These are phyloP conservation scores for Fusarium nodosum DNA, from an alignment of 2,329 filamentous ascomycete species.

Conservation along the genomic window DNA sequence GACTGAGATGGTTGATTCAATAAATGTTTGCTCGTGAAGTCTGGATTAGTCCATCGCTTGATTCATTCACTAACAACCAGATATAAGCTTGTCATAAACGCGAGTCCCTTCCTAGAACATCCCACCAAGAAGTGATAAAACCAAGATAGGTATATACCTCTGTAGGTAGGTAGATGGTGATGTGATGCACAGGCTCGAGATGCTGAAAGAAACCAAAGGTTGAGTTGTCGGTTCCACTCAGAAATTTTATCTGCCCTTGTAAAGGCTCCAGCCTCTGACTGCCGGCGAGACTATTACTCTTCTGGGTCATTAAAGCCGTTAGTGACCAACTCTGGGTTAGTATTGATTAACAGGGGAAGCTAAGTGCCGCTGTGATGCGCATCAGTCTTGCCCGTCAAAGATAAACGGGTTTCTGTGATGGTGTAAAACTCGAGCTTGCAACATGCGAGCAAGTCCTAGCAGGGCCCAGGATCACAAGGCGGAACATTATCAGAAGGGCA, in stretches of 20 bases:
- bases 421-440: neutral
- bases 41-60: neutral
- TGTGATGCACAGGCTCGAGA: neutral
- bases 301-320: neutral
- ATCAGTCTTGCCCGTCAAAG: constrained; percentile 8
- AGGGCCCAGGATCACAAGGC: neutral
- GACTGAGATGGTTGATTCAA: neutral
- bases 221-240: constrained; percentile 9
- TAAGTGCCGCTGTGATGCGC: constrained; percentile 6
- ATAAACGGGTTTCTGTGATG: constrained; percentile 16
- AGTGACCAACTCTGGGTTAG: constrained; percentile 5
- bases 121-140: neutral
- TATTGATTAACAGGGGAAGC: neutral
- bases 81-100: neutral
- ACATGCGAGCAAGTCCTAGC: neutral
- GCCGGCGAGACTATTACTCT: constrained; percentile 2
- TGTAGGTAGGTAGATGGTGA: neutral
- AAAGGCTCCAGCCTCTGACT: constrained; percentile 6
- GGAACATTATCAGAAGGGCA: neutral
- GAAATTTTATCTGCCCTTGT: constrained; percentile 1
- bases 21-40: neutral
- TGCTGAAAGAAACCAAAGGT: neutral
- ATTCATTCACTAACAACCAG: constrained; percentile 1
- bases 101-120: constrained; percentile 10
- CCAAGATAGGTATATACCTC: neutral